Base-by-base conservation (phyloP, 2,329 filamentous ascomycete genomes). In the Beauveria medogensis region DNA sequence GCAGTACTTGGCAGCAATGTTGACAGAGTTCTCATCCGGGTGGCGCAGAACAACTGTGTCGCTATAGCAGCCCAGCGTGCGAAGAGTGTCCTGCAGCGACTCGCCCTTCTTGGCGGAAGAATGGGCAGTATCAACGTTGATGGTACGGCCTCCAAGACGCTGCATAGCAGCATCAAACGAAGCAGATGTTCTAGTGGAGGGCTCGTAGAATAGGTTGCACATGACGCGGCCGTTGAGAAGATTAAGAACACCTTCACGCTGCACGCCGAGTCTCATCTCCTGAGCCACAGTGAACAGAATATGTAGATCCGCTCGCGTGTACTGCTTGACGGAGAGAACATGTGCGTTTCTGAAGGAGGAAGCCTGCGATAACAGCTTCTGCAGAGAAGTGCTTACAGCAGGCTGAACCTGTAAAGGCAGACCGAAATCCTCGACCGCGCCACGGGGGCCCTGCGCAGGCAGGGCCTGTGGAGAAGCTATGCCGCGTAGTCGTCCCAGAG, bases 81-180 rank as follows among this genome's bases (percentile, higher is more conserved):
- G 88, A 68, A 99, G 85, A 16, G 92, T 96, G 72, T 99, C 94
- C 71, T 94, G 91, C 20, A 99, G 84, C 4, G 88, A 87, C 79
- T 99, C 94, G 47, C 94, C 94, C 82, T 99, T 99, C 75, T 92
- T 84, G 4, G 92, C 92, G 16, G 91, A 96, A 2, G 93, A 97
- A 67, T 90, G 85, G 6, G 87, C 83, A 3, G 93, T 95, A 46
- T 91, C 81, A 70, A 97, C 87, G 57, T 87, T 82, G 59, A 99
- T 83, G 3, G 89, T 93, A 54, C 91, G 85, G 53, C 94, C 94
- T 67, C 94, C 94, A 5, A 99, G 87, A 57, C 95, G 89, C 80
- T 99, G 95, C 94, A 99, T 99, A 47, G 94, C 94, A 61, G 93
- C 90, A 71, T 99, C 94, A 69, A 99, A 99, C 3, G 94, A 99